Conservation (phyloP, 345 rosid genomes). For the Iberis pinnata region DNA sequence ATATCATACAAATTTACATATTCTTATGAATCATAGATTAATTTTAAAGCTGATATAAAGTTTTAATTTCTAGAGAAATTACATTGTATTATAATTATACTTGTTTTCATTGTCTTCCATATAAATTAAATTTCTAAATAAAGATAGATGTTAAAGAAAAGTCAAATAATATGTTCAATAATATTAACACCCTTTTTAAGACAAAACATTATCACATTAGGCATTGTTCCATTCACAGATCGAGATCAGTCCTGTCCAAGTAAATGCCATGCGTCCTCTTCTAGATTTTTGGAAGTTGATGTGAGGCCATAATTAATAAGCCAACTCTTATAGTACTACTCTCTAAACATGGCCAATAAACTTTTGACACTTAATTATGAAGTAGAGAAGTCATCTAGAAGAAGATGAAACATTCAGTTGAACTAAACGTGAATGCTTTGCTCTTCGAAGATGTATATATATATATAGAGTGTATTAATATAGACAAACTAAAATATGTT, state of each 20-base stretch:
- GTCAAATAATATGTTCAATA: background rate
- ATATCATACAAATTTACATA: too few relatives aligned
- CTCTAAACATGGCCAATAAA: conserved; percentile 11
- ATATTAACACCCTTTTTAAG: conserved; percentile 6
- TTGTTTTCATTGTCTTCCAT: too few relatives aligned
- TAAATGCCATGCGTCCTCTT: conserved; percentile 24
- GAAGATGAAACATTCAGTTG: conserved; percentile 27
- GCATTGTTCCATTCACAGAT: conserved; percentile 30
- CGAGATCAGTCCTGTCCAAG: conserved; percentile 23
- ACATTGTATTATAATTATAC: too few relatives aligned
- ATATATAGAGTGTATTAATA: background rate
- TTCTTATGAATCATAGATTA: too few relatives aligned
- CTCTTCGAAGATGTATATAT: conserved; percentile 23
- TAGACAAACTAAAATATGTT: background rate
- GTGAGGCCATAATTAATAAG: conserved; percentile 15
- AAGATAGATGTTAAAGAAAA: too few relatives aligned
- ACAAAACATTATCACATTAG: conserved; percentile 22
- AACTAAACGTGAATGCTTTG: conserved; percentile 35
- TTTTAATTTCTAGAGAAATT: too few relatives aligned
- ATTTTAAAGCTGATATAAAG: too few relatives aligned
- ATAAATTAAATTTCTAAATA: background rate
- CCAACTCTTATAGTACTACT: conserved; percentile 8
- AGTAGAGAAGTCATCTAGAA: conserved; percentile 31
- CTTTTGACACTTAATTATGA: conserved; percentile 22
- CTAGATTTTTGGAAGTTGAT: conserved; percentile 14